Evolutionary conservation across 257 asterid genomes (phyloP).

Genomic region (Scutellaria barbata): DNA sequence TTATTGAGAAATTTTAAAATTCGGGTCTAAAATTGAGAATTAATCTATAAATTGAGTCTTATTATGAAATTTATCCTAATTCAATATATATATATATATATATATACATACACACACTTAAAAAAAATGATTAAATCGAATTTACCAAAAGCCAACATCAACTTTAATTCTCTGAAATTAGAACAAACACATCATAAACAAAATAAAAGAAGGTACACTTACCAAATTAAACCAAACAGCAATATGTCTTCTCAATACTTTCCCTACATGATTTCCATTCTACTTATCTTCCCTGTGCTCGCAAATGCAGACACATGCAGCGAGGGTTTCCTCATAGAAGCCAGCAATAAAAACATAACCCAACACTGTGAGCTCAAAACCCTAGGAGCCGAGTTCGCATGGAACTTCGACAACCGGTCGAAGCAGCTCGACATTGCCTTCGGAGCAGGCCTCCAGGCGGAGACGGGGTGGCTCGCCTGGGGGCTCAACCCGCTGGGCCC

Average conservation of each 20-base stretch:
- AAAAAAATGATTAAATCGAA: too few species aligned
- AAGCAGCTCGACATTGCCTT: constrained; percentile 48
- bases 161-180: too few species aligned
- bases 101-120: too few species aligned
- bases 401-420: constrained; percentile 40
- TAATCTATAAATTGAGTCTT: too few species aligned
- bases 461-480: constrained; percentile 67
- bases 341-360: constrained; percentile 23
- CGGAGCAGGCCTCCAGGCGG: constrained; percentile 39
- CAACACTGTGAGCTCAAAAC: constrained; percentile 35
- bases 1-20: too few species aligned
- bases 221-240: too few species aligned
- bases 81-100: too few species aligned
- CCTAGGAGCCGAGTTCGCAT: constrained; percentile 52
- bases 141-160: too few species aligned
- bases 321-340: constrained; percentile 36
- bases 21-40: too few species aligned
- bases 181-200: too few species aligned
- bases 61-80: too few species aligned
- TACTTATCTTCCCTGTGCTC: not conserved
- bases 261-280: not conserved
- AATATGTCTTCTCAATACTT: not conserved
- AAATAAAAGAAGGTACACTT: too few species aligned
- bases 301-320: constrained; percentile 38
- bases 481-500: constrained; percentile 59